Evolutionary conservation across 2,329 filamentous ascomycete genomes (phyloP), one percentile per base, ranked within the genome.

Genomic region (Hypoxylon sp.): DNA sequence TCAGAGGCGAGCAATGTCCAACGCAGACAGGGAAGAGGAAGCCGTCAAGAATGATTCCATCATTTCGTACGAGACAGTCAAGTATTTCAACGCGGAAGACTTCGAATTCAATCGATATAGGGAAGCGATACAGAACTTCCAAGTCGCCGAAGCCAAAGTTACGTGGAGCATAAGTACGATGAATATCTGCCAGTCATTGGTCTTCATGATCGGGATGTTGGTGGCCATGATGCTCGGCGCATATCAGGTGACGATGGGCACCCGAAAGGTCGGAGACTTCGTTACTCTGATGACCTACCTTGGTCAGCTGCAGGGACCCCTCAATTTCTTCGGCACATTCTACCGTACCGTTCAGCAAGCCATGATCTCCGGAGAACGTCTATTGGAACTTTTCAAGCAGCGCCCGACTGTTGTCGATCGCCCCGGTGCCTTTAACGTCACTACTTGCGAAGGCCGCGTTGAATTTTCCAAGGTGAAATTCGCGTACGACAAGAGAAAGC

Each of bases 31-130:
- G 67, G 93, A 97, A 79, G 93, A 97, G 79, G 94, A 97, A 78
- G 95, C 95, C 6, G 93, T 98, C 70, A 98, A 98, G 79, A 98
- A 97, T 75, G 95, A 99, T 77, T 98, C 95, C 0, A 95, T 99
- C 82, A 93, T 95, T 65, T 97, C 93, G n/a, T 99, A 98, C 77
- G 95, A 99, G 80, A 94, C 91, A 1, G 92, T 94, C 75, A 95
- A 94, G 75, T 94, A 94, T 73, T 95, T 95, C 82, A 94, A 94
- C 71, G 91, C 91, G 6, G 92, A 94, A 73, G 82, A 86, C 1
- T 94, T 91, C 73, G 92, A 95, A 73, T 93, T 93, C 69, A 81
- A 84, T 50, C 86, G 92, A 22, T 94, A 93, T 73, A 85, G 88
- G 48, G 79, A 84, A 46, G 91, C 91, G 24, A 91, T 95, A 56